These are phyloP conservation scores for Phytophthora syringae DNA, from an alignment of 352 stramenopile genomes.

Conservation along the genomic window DNA sequence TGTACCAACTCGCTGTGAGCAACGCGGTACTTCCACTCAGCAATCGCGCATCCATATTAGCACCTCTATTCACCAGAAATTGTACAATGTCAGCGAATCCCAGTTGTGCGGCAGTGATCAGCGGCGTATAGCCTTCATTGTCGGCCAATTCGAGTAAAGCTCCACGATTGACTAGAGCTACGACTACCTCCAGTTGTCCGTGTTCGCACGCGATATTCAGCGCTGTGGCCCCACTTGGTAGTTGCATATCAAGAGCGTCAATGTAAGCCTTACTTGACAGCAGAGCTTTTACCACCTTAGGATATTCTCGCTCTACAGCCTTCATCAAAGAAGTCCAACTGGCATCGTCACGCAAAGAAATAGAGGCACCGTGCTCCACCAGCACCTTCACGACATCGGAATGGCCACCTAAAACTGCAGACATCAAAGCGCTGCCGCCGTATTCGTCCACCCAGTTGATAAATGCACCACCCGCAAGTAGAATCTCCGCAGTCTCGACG, in stretches of 20 bases:
- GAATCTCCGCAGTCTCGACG: not conserved
- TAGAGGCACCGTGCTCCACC: not conserved
- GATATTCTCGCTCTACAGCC: not conserved
- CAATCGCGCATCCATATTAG: constrained; percentile 1
- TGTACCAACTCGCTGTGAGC: constrained; percentile 12
- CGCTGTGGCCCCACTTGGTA: not conserved
- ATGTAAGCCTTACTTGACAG: not conserved
- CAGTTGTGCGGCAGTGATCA: constrained; percentile 9
- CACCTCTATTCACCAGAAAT: constrained; percentile 10
- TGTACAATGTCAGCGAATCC: constrained; percentile 6
- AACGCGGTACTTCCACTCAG: constrained; percentile 8
- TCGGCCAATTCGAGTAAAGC: constrained; percentile 2
- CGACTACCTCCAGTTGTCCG: not conserved
- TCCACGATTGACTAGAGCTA: constrained; percentile 3
- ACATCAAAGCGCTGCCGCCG: not conserved
- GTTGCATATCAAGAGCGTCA: constrained; percentile 1
- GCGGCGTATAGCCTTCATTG: constrained; percentile 8
- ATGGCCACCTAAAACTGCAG: not conserved
- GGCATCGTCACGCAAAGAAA: not conserved
- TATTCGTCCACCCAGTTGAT: not conserved
- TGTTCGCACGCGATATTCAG: constrained; percentile 7
- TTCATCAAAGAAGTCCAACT: constrained; percentile 8
- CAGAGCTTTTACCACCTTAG: not conserved
- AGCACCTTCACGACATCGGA: constrained; percentile 2
- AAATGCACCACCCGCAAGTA: not conserved